Base-by-base conservation (phyloP, 192 early-diverging fungal genomes). In the Irineochytrium annulatum region DNA sequence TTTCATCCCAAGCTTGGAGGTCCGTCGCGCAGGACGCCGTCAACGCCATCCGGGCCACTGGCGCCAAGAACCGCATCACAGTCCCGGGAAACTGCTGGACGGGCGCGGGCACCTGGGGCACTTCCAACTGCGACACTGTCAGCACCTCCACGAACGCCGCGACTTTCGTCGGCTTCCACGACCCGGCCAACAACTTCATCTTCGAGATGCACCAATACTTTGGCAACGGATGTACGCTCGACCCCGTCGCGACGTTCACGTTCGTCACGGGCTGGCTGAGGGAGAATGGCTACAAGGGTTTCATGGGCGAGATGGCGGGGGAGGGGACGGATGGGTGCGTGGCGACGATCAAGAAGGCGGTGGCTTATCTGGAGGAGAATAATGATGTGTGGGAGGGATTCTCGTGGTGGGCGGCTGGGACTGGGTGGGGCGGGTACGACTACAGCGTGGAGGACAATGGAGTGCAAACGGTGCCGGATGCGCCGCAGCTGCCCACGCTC, bases 171-270 rank as follows among this genome's bases (percentile, higher is more conserved):
- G 22, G 34, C 14, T 65, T 70, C 59, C 33, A 27, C 24, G 56
- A 70, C 52, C 5, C 69, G 6, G 63, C 31, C 62, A 70, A 65
- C 58, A 72, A 70, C 61, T 37, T 65, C 31, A 45, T 66, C 11
- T 72, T 26, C 27, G 69, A 70, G 29, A 39, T 58, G 5, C 70
- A 70, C 59, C 70, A 70, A 52, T 70, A 70, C 52, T 55, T 70
- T 31, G 69, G 72, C 59, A 26, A 26, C 22, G 60, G 57, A 48
- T 66, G 62, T 32, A 53, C 48, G 57, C 16, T 43, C 26, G 66
- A 30, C 60, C n/a, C n/a, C n/a, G 43, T 34, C 62, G 44, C 20
- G 33, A 41, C 28, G n/a, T 48, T 72, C 3, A n/a, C 6, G 20
- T 24, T 19, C 3, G 34, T 63, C 4, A 66, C 69, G 28, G 35